phyloP scores from a whole-genome alignment of 1,139 yeast genomes.

The Taphrina flavorubra region DNA sequence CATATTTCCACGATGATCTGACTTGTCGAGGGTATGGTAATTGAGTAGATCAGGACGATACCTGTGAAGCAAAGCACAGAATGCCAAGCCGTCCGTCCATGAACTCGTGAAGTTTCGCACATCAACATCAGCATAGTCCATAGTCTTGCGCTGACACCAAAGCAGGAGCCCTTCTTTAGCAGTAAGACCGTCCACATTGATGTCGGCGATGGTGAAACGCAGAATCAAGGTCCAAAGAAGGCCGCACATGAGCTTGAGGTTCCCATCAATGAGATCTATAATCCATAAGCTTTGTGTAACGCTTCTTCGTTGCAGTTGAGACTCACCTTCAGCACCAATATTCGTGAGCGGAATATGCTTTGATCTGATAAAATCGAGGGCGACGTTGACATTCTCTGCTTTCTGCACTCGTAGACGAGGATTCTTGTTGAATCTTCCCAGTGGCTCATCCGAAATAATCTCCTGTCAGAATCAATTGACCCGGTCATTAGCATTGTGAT shows the following conservation, averaged over 20 bases:
- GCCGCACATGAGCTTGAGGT: conserved; percentile 67
- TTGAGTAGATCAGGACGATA: conserved; percentile 58
- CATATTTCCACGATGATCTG: conserved; percentile 51
- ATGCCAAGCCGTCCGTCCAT: conserved; percentile 60
- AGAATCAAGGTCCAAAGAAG: conserved; percentile 68
- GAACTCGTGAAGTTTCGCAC: conserved; percentile 55
- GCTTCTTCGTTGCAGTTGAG: neutral
- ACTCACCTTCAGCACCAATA: conserved; percentile 62
- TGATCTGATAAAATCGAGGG: conserved; percentile 62
- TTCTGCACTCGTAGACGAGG: conserved; percentile 66
- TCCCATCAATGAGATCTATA: conserved; percentile 66
- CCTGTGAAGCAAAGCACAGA: conserved; percentile 57
- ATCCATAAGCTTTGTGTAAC: neutral
- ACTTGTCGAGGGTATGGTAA: conserved; percentile 52
- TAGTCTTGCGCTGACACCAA: conserved; percentile 58
- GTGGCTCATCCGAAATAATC: conserved; percentile 53
- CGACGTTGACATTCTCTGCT: conserved; percentile 65
- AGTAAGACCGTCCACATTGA: conserved; percentile 55
- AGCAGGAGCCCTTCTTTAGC: conserved; percentile 56
- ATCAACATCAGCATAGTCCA: conserved; percentile 54
- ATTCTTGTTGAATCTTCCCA: conserved; percentile 53
- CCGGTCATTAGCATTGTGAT: neutral
- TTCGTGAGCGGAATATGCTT: conserved; percentile 62
- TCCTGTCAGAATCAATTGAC: conserved; percentile 46
- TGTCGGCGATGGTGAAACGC: conserved; percentile 59